Evolutionary conservation across 228 moss, liverwort and hornwort species (phyloP).

Genomic region (Sphagnum magellanicum): DNA sequence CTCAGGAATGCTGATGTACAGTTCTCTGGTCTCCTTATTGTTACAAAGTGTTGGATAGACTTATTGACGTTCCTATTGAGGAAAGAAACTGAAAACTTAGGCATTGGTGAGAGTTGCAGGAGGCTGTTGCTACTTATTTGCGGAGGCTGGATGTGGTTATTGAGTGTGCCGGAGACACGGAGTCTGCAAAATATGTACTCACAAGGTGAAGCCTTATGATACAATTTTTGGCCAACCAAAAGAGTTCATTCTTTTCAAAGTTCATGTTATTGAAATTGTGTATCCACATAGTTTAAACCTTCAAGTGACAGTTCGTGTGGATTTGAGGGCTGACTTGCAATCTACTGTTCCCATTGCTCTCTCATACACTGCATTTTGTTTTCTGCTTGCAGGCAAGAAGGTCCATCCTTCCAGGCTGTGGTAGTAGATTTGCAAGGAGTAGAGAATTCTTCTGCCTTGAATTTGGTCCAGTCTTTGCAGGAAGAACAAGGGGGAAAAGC

Average conservation of each 20-base stretch:
- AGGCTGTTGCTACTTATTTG: conserved; percentile 54
- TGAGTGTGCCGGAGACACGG: conserved; percentile 33
- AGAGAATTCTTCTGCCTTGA: conserved; percentile 22
- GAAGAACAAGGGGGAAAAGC: conserved; percentile 15
- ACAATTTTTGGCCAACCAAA: neutral
- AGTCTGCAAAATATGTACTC: conserved; percentile 35
- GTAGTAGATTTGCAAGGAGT: conserved; percentile 63
- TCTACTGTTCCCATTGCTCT: neutral
- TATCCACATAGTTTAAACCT: no score
- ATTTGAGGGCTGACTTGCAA: no score
- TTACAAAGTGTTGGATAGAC: no score
- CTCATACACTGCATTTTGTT: neutral
- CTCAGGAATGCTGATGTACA: no score
- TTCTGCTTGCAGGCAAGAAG: conserved; percentile 29
- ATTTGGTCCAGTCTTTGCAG: conserved; percentile 29
- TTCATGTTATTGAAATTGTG: neutral
- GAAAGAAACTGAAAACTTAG: no score
- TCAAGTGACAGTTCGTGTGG: no score
- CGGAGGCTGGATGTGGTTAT: conserved; percentile 46
- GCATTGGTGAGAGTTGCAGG: conserved; percentile 25
- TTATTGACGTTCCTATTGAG: no score
- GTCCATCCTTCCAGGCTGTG: conserved; percentile 30
- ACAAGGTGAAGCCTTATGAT: conserved; percentile 12
- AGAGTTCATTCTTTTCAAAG: neutral
- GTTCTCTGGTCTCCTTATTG: no score